Evolutionary conservation across 306 rosid genomes (phyloP), one percentile per base, ranked within the genome.

Genomic region (Pyrus communis): DNA sequence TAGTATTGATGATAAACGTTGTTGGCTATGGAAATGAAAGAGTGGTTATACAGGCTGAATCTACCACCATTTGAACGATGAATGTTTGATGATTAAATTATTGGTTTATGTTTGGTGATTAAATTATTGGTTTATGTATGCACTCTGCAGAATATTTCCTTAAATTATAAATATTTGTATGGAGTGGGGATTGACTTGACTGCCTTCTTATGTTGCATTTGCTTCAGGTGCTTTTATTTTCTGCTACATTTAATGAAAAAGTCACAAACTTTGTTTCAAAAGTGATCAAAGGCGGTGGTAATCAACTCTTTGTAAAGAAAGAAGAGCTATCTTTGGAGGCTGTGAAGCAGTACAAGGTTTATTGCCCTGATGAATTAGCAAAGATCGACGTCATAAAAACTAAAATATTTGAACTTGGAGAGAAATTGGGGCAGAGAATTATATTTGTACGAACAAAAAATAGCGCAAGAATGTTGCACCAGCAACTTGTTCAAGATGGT

Each of bases 201-300:
- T 42, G 33, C 43, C 9, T 40, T 40, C 14, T 57, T 42, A 7
- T 25, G 21, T 25, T 17, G 15, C 17, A 59, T 52, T 70, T 63
- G 11, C 58, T 81, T 63, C 93, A 93, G 97, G 93, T 91, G 79
- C 91, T 89, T 77, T 78, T 93, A 81, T 94, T 91, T 86, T 94
- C 98, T 77, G 98, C 97, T 60, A 94, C 98, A 33, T 94, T 94
- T 57, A 92, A 89, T 76, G 96, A 94, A n/a, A 82, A 25, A 2
- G 98, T 94, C 67, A 94, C 83, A 85, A 85, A 80, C 46, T 94
- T 94, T 45, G 89, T 86, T 65, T 79, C 95, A 23, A 92, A 84
- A 77, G 83, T 67, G 5, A 91, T 94, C 52, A 89, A 83, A 69
- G 80, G 84, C n/a, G 83, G 89, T n/a, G 84, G 89, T 73, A 94